Percentiles rank a stretch among this genome's conserved stretches.
These are phyloP conservation scores for Hemerocallis citrina DNA, from an alignment of 106 monocot genomes.

Conservation along the genomic window DNA sequence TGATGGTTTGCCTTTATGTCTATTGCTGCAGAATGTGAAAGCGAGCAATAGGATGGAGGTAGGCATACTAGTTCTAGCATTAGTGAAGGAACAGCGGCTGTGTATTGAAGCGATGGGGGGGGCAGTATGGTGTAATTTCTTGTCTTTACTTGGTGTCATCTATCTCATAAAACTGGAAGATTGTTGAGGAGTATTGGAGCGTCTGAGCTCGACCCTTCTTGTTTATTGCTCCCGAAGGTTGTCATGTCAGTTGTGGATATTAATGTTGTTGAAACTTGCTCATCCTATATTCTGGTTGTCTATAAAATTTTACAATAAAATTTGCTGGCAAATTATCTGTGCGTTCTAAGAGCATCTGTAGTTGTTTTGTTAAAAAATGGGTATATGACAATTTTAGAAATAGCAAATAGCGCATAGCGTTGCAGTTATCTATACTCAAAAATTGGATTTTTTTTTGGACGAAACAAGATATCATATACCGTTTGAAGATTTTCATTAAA, in stretches of 20 bases:
- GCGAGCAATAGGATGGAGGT: background rate
- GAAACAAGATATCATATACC: too few species aligned
- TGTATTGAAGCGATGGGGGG: background rate
- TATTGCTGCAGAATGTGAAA: background rate
- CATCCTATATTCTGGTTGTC: background rate
- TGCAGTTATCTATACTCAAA: too few species aligned
- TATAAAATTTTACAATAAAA: background rate
- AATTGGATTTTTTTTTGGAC: too few species aligned
- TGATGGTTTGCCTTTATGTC: background rate
- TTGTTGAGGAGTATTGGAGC: background rate
- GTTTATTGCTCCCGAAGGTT: background rate
- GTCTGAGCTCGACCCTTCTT: background rate
- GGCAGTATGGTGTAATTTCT: background rate
- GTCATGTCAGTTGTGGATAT: background rate
- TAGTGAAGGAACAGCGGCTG: background rate
- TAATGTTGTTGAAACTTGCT: background rate
- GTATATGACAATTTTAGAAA: too few species aligned
- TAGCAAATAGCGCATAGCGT: too few species aligned
- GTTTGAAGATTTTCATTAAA: too few species aligned
- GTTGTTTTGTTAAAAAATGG: too few species aligned
- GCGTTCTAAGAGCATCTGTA: too few species aligned
- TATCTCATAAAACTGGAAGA: background rate
- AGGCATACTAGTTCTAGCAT: background rate
- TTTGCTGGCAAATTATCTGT: background rate
- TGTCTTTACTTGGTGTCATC: background rate